Percentiles rank a stretch among this genome's conserved stretches.
Conservation (phyloP, 2,329 filamentous ascomycete genomes). For the Drechmeria coniospora region DNA sequence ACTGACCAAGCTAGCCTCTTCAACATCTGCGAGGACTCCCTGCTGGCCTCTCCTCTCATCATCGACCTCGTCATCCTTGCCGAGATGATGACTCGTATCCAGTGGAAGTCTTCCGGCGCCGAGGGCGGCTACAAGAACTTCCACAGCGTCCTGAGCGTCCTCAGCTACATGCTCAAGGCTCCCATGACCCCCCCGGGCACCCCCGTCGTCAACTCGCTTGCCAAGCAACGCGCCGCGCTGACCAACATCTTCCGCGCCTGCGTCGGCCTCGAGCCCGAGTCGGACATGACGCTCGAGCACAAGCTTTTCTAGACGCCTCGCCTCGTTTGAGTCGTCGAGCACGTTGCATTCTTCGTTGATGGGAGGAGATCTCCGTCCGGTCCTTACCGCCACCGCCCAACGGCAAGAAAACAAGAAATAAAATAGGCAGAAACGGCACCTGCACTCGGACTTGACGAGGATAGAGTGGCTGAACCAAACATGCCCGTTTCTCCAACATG, state of each 20-base stretch:
- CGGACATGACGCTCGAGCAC: constrained; percentile 97
- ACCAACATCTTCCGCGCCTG: constrained; percentile 99
- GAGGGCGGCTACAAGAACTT: constrained; percentile 72
- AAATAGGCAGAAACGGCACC: constrained; percentile 7
- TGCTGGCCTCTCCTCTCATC: constrained; percentile 89
- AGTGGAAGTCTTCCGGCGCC: constrained; percentile 57
- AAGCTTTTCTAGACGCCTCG: constrained; percentile 59
- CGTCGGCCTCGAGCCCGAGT: constrained; percentile 91
- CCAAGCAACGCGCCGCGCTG: constrained; percentile 86
- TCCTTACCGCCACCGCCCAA: constrained; percentile 4
- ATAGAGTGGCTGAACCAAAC: constrained; percentile 1
- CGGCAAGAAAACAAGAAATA: constrained; percentile 2
- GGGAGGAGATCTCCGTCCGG: constrained; percentile 3
- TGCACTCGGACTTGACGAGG: too few species aligned
- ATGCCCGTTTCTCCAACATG: constrained; percentile 1
- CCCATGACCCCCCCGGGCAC: constrained; percentile 88
- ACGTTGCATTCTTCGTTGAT: not conserved
- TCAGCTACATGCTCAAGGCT: constrained; percentile 98
- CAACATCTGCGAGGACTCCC: constrained; percentile 98
- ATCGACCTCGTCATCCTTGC: constrained; percentile 87
- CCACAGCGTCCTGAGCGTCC: constrained; percentile 89
- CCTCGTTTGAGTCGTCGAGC: not conserved
- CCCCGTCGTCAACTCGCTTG: constrained; percentile 86
- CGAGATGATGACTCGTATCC: constrained; percentile 97
- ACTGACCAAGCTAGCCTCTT: constrained; percentile 47